Base-by-base conservation (phyloP, 1,139 yeast species). In the Yamadazyma taylorii region DNA sequence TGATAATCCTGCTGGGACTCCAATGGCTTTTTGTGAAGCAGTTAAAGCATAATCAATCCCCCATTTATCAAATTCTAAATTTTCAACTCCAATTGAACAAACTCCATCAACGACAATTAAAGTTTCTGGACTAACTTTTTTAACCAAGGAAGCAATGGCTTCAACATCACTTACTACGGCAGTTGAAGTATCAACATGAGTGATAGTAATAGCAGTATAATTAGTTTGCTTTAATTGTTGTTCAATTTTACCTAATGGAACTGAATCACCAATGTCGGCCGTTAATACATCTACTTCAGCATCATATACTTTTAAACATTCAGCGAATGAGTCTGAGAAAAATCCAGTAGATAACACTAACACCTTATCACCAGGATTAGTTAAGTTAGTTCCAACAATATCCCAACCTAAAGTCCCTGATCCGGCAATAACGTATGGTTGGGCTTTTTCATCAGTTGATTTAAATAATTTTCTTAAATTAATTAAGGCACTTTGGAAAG, bases 341-440 rank as follows among this genome's bases (percentile, higher is more conserved):
- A 82, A 90, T 5, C 97, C 97, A n/a, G 97, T 89, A 39, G 94
- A 83, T 47, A 90, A 72, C 19, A 89, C 88, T 51, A 90, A 74
- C 6, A 81, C 95, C 36, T 80, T 75, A 32, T 78, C 84, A 41
- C 84, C 87, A n/a, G 72, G 68, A 45, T 67, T 69, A 38, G 88
- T 59, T 52, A 89, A 71, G 61, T 90, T 90, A 28, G 95, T 75
- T 28, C 85, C 95, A 32, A 80, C 84, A 44, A 90, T 71, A 56
- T 90, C 97, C 96, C 97, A 90, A 23, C 97, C 97, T 38, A 90
- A 74, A 28, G 97, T 88, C 41, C 97, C 97, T 2, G 95, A 85
- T 28, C 97, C 97, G 4, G 95, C 75, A 45, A 90, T 61, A 15
- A 90, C 86, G 47, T 85, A 76, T 6, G 92, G 88, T 66, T 87